Evolutionary conservation across 495 filamentous ascomycete species (phyloP).

Genomic region (Tuber brumale): DNA sequence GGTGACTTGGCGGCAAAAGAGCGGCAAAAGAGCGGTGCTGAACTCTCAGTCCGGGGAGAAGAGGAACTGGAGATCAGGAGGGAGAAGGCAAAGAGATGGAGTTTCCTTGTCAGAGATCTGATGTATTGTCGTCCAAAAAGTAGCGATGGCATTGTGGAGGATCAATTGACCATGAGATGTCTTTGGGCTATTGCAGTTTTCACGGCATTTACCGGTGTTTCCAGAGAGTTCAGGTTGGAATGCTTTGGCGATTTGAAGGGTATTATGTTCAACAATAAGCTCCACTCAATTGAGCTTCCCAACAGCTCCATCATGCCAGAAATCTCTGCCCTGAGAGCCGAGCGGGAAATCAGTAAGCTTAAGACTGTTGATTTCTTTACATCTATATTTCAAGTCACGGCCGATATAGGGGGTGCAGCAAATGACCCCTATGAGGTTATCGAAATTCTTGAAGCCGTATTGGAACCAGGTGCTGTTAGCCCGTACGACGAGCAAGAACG

Average conservation of each 20-base stretch:
- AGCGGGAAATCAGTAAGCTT: constrained; percentile 81
- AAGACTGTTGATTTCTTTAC: constrained; percentile 96
- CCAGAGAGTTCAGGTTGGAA: constrained; percentile 68
- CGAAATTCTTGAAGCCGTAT: constrained; percentile 83
- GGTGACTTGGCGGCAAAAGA: constrained; percentile 44
- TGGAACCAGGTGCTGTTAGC: constrained; percentile 62
- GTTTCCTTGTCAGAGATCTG: constrained; percentile 58
- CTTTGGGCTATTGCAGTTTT: constrained; percentile 79
- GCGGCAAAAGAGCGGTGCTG: constrained; percentile 21
- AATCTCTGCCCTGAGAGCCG: constrained; percentile 69
- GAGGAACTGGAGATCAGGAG: constrained; percentile 55
- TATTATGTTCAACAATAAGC: constrained; percentile 45
- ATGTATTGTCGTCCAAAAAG: constrained; percentile 44
- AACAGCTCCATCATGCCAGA: constrained; percentile 89
- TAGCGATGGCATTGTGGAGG: constrained; percentile 41
- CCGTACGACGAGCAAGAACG: constrained; percentile 36
- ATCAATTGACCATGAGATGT: constrained; percentile 56
- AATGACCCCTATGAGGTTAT: constrained; percentile 73
- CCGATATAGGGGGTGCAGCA: constrained; percentile 46
- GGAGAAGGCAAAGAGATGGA: constrained; percentile 70
- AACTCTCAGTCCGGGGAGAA: constrained; percentile 50
- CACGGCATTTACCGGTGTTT: constrained; percentile 60
- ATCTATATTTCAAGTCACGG: constrained; percentile 61
- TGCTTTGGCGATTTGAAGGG: constrained; percentile 69
- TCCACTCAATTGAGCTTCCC: constrained; percentile 56